Evolutionary conservation across 768 basidiomycete species (phyloP).

Genomic region (Symmetrospora coprosmae): DNA sequence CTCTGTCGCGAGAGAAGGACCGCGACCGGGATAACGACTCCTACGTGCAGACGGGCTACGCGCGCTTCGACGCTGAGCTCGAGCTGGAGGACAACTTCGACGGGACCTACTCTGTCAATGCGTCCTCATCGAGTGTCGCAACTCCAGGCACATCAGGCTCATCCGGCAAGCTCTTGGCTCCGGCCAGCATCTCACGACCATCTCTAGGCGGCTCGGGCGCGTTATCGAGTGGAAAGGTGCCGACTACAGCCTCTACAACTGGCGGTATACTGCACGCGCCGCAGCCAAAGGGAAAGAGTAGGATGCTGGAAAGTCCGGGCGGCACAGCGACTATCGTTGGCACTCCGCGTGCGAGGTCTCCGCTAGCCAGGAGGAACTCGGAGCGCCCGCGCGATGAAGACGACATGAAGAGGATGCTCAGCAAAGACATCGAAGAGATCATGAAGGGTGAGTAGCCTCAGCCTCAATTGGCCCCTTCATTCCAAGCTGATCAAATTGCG

Average conservation of each 20-base stretch:
- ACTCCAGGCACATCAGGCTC: background rate
- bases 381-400: background rate
- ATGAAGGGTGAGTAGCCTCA: conserved; percentile 19
- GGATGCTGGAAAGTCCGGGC: conserved; percentile 1
- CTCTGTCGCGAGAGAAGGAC: too few species aligned
- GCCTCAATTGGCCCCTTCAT: background rate
- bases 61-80: conserved; percentile 3
- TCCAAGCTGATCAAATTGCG: background rate
- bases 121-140: background rate
- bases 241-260: too few species aligned
- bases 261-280: too few species aligned
- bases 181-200: conserved; percentile 10
- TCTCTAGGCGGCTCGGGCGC: background rate
- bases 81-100: conserved; percentile 17
- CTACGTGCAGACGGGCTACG: background rate
- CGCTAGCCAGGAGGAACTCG: background rate
- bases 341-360: conserved; percentile 9
- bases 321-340: conserved; percentile 6
- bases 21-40: background rate
- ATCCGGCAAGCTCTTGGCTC: conserved; percentile 1
- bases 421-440: conserved; percentile 11
- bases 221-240: too few species aligned
- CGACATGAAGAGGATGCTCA: conserved; percentile 1
- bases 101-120: conserved; percentile 9
- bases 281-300: conserved; percentile 9